Evolutionary conservation across 768 basidiomycete genomes (phyloP).

Genomic region (Trametes cingulata): DNA sequence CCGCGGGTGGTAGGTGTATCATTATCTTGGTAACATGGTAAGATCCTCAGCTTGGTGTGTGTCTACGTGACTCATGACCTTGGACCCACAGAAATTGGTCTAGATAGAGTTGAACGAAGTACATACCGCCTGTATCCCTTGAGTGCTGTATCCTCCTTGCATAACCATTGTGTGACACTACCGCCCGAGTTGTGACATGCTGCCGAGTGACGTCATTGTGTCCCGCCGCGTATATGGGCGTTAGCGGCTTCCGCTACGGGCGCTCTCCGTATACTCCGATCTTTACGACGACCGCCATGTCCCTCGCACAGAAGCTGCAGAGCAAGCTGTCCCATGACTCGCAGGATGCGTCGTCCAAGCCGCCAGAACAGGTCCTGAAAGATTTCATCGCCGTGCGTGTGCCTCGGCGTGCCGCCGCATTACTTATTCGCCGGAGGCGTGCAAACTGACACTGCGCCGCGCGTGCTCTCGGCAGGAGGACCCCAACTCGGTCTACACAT

Average conservation of each 20-base stretch:
- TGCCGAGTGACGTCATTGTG: conserved; percentile 13
- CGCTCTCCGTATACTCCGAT: neutral
- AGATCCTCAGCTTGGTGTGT: no score
- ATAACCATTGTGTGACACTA: neutral
- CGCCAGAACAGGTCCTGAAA: conserved; percentile 37
- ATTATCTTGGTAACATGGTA: neutral
- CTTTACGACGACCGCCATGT: conserved; percentile 22
- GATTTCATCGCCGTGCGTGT: conserved; percentile 37
- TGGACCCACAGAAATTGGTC: no score
- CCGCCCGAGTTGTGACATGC: neutral
- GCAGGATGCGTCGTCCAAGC: conserved; percentile 18
- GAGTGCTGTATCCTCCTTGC: conserved; percentile 10
- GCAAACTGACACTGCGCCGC: neutral
- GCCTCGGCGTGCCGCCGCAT: neutral
- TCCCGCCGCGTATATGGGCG: neutral
- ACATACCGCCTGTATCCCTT: neutral
- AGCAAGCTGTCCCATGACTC: conserved; percentile 21
- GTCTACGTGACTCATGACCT: no score
- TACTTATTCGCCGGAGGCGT: neutral
- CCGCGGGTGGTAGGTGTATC: conserved; percentile 56
- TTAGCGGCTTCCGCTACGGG: neutral
- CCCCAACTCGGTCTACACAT: conserved; percentile 55
- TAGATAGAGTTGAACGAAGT: neutral
- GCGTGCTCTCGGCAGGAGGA: conserved; percentile 39
- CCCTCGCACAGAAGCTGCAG: conserved; percentile 28